Base-by-base conservation (phyloP, 176 grass and related monocot species). In the Cocos nucifera region DNA sequence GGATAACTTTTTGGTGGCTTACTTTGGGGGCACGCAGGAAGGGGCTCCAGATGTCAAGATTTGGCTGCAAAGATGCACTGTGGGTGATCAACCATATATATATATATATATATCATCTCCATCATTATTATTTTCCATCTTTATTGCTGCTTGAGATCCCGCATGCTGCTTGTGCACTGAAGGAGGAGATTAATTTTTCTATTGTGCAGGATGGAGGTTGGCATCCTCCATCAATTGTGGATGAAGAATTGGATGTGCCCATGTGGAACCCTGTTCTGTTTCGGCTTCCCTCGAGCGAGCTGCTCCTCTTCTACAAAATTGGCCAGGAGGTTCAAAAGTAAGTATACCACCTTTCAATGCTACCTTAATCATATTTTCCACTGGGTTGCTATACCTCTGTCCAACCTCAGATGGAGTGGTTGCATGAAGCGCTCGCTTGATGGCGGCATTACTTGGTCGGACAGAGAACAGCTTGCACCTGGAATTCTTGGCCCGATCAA, bases 231-330 rank as follows among this genome's bases (percentile, higher is more conserved):
- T 17, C 73, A 67, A 61, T 91, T 56, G 76, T 66, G 20, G 93
- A 97, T 79, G 81, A 97, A 82, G 67, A 97, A 69, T 59, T 58
- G 20, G 70, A 82, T 54, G 84, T 97, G 32, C 78, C 93, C 4
- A 83, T 97, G 93, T 97, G 93, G 93, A 97, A 97, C 63, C 93
- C 93, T 6, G 87, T 91, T 59, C 54, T 97, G 48, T 97, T 97
- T 79, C 93, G 85, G 73, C 93, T 97, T 17, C 87, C 93, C 30
- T 88, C 87, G 8, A 64, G 30, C n/a, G 93, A 97, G 78, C 67
- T 91, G 27, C 80, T 97, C 61, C 84, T 97, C 25, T 97, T 97
- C 58, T 97, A 97, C 72, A 97, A 97, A 75, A 88, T 91, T 63
- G 93, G 79, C 53, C 87, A 91, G 65, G 93, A 97, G 62, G 81